A percentile compares a stretch with the other conserved stretches of the same genome.
These are phyloP conservation scores for Sporopachydermia lactativora DNA, from an alignment of 805 yeast species.

Conservation along the genomic window DNA sequence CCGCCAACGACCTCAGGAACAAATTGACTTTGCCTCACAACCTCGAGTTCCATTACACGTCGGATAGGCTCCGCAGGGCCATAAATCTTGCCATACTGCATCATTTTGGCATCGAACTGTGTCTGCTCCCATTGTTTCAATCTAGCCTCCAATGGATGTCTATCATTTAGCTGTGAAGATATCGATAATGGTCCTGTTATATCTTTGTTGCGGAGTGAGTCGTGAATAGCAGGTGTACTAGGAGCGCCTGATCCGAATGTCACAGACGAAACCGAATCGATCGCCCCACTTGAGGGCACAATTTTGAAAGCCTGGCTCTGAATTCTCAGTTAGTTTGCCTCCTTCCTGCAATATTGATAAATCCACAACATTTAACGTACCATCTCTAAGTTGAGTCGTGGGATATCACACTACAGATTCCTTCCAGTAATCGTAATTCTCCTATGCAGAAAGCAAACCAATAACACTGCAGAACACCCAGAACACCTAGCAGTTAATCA, in stretches of 20 bases:
- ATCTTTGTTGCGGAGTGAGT: constrained; percentile 36
- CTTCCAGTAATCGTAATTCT: no score
- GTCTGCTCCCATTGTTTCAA: constrained; percentile 68
- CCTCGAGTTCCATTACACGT: constrained; percentile 75
- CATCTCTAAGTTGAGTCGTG: no score
- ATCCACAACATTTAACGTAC: no score
- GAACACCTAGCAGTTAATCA: no score
- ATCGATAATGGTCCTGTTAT: constrained; percentile 33
- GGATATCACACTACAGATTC: no score
- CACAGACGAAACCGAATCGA: constrained; percentile 16
- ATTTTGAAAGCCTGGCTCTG: constrained; percentile 2
- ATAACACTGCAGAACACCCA: no score
- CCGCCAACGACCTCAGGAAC: constrained; percentile 49
- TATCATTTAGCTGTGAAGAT: constrained; percentile 45
- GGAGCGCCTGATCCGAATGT: constrained; percentile 35
- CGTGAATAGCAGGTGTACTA: constrained; percentile 46
- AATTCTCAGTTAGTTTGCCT: no score
- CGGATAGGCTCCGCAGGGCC: constrained; percentile 93
- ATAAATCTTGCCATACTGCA: constrained; percentile 66
- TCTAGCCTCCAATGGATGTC: constrained; percentile 79
- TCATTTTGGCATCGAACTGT: constrained; percentile 55
- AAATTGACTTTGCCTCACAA: constrained; percentile 57
- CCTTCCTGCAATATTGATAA: no score
- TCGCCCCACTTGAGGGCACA: constrained; percentile 4
- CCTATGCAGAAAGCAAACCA: no score